Evolutionary conservation across 2,329 filamentous ascomycete species (phyloP).

Genomic region (Pezicula radicicola): DNA sequence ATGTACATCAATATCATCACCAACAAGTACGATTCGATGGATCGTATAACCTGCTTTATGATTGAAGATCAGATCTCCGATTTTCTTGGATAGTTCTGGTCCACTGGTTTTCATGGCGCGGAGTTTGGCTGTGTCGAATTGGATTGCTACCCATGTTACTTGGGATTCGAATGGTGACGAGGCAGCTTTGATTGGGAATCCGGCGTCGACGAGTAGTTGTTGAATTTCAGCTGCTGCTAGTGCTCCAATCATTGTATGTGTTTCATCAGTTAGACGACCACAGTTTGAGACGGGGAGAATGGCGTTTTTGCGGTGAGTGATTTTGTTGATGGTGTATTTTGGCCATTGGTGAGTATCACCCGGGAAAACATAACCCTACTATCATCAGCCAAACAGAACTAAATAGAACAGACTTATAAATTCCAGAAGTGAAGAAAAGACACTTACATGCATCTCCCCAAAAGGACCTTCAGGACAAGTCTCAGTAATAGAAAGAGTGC

Average conservation of each 20-base stretch:
- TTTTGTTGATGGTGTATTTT: slow-evolving; percentile 39
- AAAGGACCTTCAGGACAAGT: slow-evolving; percentile 45
- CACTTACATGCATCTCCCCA: slow-evolving; percentile 37
- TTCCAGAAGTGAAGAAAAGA: too few relatives aligned
- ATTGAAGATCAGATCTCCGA: slow-evolving; percentile 41
- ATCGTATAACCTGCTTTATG: slow-evolving; percentile 40
- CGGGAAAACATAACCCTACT: slow-evolving; percentile 38
- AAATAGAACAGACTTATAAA: neutral
- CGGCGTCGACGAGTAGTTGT: slow-evolving; percentile 30
- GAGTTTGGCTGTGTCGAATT: slow-evolving; percentile 55
- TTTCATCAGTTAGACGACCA: slow-evolving; percentile 43
- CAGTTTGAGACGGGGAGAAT: slow-evolving; percentile 43
- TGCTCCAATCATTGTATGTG: slow-evolving; percentile 36
- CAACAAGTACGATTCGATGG: slow-evolving; percentile 42
- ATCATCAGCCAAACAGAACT: neutral
- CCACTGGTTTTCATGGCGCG: slow-evolving; percentile 49
- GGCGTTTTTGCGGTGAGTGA: slow-evolving; percentile 44
- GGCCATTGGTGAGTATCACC: slow-evolving; percentile 36
- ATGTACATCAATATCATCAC: slow-evolving; percentile 47
- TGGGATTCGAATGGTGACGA: slow-evolving; percentile 43
- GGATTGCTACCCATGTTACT: slow-evolving; percentile 47
- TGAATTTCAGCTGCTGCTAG: slow-evolving; percentile 41
- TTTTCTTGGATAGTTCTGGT: slow-evolving; percentile 32
- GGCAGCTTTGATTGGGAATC: slow-evolving; percentile 40
- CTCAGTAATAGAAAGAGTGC: slow-evolving; percentile 41